phyloP scores from a whole-genome alignment of 352 stramenopile genomes.

The Phytophthora capsici region DNA sequence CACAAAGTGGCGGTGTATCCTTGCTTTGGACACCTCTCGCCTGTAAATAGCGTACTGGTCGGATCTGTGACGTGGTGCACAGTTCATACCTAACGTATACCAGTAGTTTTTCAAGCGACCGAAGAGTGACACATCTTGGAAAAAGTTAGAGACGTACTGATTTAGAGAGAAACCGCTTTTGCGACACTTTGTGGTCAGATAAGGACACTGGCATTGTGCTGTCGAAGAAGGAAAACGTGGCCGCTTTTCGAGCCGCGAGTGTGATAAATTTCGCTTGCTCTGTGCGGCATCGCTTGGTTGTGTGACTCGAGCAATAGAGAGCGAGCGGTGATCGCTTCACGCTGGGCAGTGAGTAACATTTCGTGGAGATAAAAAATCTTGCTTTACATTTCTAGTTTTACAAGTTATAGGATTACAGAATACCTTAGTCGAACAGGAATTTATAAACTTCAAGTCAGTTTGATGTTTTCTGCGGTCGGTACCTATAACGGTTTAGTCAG shows the following conservation, averaged over 20 bases:
- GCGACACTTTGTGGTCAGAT: constrained; percentile 42
- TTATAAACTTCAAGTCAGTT: neutral
- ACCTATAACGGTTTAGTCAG: neutral
- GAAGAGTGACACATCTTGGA: neutral
- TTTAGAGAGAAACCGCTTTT: neutral
- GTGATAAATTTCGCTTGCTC: neutral
- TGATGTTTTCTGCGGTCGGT: neutral
- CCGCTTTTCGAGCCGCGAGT: neutral
- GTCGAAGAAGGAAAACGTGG: constrained; percentile 16
- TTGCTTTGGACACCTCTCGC: constrained; percentile 1
- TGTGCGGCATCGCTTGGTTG: constrained; percentile 11
- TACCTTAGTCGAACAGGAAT: neutral
- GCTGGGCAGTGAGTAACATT: constrained; percentile 1
- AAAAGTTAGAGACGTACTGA: neutral
- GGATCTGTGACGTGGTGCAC: constrained; percentile 8
- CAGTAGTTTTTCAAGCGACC: neutral
- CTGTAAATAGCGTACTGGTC: neutral
- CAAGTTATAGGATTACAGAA: neutral
- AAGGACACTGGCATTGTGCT: constrained; percentile 23
- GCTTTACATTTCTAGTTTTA: neutral
- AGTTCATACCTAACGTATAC: neutral
- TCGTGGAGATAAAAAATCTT: neutral
- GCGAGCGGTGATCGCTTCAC: constrained; percentile 1
- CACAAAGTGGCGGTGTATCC: constrained; percentile 13
- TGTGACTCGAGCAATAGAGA: constrained; percentile 1